Evolutionary conservation across 495 filamentous ascomycete genomes (phyloP).

Genomic region (Penicillium turbatum): DNA sequence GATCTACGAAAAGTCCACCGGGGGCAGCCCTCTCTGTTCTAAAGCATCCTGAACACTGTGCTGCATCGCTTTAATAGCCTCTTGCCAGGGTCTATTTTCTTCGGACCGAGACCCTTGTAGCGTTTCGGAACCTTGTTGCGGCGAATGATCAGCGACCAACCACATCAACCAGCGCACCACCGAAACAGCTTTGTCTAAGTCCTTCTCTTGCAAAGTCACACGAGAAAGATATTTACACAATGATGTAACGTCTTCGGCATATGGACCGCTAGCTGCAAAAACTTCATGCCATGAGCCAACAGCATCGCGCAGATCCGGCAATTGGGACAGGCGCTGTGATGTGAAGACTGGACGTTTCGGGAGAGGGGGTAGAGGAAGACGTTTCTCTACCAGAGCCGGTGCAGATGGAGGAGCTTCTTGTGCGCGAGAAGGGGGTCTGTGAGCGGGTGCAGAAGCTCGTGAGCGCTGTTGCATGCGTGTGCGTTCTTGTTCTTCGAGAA

Average conservation of each 20-base stretch:
- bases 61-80: conserved; percentile 53
- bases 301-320: conserved; percentile 56
- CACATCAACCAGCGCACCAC: conserved; percentile 68
- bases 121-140: conserved; percentile 3
- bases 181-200: conserved; percentile 69
- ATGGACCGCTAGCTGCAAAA: conserved; percentile 66
- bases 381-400: conserved; percentile 26
- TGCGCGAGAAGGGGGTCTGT: conserved; percentile 17
- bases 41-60: conserved; percentile 57
- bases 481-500: conserved; percentile 66
- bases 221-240: conserved; percentile 61
- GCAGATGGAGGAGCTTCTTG: neutral
- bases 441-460: conserved; percentile 26
- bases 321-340: conserved; percentile 47
- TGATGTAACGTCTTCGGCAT: conserved; percentile 68
- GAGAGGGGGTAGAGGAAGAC: conserved; percentile 46
- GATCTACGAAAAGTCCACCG: conserved; percentile 48
- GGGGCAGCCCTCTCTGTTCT: conserved; percentile 57
- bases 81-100: conserved; percentile 38
- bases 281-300: conserved; percentile 64
- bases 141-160: conserved; percentile 54
- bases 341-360: conserved; percentile 62
- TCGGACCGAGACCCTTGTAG: conserved; percentile 10
- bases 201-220: conserved; percentile 67
- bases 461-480: conserved; percentile 46